Conservation (phyloP, 768 basidiomycete species). For the Auricularia heimuer region DNA sequence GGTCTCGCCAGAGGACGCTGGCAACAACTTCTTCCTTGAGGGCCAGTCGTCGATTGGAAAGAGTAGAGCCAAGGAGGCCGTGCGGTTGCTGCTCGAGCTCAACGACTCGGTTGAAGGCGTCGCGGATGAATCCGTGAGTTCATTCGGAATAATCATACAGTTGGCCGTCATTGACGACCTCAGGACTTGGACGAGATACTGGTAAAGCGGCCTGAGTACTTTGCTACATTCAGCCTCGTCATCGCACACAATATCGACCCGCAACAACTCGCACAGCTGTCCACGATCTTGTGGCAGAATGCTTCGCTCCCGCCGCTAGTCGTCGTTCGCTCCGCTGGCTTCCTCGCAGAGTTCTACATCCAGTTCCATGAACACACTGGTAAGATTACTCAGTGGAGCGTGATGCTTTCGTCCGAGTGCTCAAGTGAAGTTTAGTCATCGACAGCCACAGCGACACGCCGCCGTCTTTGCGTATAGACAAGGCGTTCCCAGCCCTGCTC, state of each 20-base stretch:
- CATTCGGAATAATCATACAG: not conserved
- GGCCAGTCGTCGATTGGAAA: slow-evolving; percentile 68
- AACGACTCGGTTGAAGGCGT: slow-evolving; percentile 76
- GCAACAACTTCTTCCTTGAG: slow-evolving; percentile 94
- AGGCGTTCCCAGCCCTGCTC: slow-evolving; percentile 75
- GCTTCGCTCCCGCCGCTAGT: slow-evolving; percentile 57
- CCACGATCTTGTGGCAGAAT: slow-evolving; percentile 59
- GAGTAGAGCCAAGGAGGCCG: slow-evolving; percentile 69
- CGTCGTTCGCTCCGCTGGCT: slow-evolving; percentile 76
- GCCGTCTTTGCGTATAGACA: slow-evolving; percentile 75
- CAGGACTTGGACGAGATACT: slow-evolving; percentile 49
- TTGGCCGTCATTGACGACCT: slow-evolving; percentile 26
- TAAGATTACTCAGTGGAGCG: slow-evolving; percentile 19
- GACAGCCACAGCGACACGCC: slow-evolving; percentile 75
- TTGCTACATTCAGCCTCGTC: slow-evolving; percentile 64
- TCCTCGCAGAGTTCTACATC: slow-evolving; percentile 78
- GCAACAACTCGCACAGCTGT: slow-evolving; percentile 44
- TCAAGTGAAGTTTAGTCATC: slow-evolving; percentile 45
- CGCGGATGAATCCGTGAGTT: slow-evolving; percentile 41
- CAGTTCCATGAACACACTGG: slow-evolving; percentile 85
- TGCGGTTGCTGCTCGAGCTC: slow-evolving; percentile 67
- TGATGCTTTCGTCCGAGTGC: not conserved
- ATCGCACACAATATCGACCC: slow-evolving; percentile 74
- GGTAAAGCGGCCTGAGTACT: slow-evolving; percentile 39
- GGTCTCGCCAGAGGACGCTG: slow-evolving; percentile 68